Conservation (phyloP, 805 yeast species). For the Sugiyamaella qingdaonensis region DNA sequence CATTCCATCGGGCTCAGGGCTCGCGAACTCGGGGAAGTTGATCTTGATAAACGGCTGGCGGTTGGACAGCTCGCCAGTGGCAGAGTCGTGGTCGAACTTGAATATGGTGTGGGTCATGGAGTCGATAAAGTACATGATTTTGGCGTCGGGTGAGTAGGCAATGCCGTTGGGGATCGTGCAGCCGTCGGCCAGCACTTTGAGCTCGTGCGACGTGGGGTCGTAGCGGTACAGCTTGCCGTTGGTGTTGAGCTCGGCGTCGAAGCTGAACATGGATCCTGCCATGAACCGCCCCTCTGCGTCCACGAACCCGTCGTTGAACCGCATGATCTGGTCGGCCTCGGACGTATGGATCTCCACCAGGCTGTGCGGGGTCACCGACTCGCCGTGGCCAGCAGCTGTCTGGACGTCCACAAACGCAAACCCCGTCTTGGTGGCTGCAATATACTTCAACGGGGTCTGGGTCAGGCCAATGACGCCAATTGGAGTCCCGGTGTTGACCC, state of each 20-base stretch:
- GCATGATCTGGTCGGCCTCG: constrained; percentile 23
- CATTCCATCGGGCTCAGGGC: constrained; percentile 75
- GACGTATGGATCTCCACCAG: constrained; percentile 25
- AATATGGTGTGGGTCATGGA: constrained; percentile 46
- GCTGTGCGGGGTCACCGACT: constrained; percentile 32
- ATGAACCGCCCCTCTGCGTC: constrained; percentile 74
- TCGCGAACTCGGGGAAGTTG: constrained; percentile 26
- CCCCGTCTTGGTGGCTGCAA: constrained; percentile 65
- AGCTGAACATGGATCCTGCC: constrained; percentile 66
- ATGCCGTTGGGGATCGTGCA: constrained; percentile 69
- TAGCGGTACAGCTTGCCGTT: constrained; percentile 55
- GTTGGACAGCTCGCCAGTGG: constrained; percentile 36
- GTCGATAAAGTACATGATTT: constrained; percentile 50
- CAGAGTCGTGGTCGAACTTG: constrained; percentile 42
- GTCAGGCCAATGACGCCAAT: constrained; percentile 76
- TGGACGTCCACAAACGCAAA: constrained; percentile 50
- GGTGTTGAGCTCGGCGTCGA: constrained; percentile 11
- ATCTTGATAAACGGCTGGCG: constrained; percentile 36
- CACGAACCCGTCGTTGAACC: constrained; percentile 81
- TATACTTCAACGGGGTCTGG: constrained; percentile 42
- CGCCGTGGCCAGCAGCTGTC: constrained; percentile 24
- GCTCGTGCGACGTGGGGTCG: constrained; percentile 24
- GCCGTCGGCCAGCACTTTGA: constrained; percentile 34
- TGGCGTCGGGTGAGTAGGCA: constrained; percentile 46
- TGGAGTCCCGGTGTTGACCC: constrained; percentile 39